phyloP scores from a whole-genome alignment of 2,329 filamentous ascomycete species.

The Fusarium veterinarium region DNA sequence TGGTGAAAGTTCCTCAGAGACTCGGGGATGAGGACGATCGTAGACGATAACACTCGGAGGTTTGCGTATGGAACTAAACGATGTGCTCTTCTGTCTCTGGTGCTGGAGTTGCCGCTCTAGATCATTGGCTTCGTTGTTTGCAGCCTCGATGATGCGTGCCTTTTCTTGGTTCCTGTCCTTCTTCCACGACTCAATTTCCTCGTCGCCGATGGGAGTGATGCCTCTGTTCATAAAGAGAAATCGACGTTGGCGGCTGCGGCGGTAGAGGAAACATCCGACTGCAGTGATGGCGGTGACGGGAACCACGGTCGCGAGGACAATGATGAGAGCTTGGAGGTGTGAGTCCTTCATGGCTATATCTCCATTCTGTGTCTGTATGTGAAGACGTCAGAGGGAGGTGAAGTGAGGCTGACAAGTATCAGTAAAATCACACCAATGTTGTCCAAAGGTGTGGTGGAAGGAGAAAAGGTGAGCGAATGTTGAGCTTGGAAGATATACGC shows the following conservation, averaged over 20 bases:
- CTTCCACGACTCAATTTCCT: conserved; percentile 75
- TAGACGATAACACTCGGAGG: conserved; percentile 67
- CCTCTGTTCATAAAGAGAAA: conserved; percentile 63
- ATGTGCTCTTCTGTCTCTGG: conserved; percentile 46
- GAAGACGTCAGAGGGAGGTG: background rate
- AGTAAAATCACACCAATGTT: background rate
- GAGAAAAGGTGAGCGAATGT: conserved; percentile 14
- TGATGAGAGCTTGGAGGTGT: conserved; percentile 57
- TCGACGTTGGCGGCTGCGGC: conserved; percentile 52
- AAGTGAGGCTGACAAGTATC: background rate
- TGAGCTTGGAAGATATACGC: background rate
- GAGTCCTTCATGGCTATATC: conserved; percentile 40
- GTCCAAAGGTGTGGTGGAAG: conserved; percentile 7
- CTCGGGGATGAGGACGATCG: conserved; percentile 47
- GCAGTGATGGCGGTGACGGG: conserved; percentile 53
- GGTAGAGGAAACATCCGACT: conserved; percentile 52
- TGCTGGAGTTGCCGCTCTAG: conserved; percentile 26
- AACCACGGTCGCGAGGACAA: conserved; percentile 64
- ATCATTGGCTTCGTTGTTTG: conserved; percentile 11
- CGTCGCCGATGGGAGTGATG: conserved; percentile 71
- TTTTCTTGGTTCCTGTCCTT: conserved; percentile 51
- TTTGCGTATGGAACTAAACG: conserved; percentile 55
- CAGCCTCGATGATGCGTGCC: conserved; percentile 40
- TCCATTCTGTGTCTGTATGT: conserved; percentile 35
- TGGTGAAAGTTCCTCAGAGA: conserved; percentile 47